Base-by-base conservation (phyloP, 148 eudicot genomes). In the Persicaria tinctoria region DNA sequence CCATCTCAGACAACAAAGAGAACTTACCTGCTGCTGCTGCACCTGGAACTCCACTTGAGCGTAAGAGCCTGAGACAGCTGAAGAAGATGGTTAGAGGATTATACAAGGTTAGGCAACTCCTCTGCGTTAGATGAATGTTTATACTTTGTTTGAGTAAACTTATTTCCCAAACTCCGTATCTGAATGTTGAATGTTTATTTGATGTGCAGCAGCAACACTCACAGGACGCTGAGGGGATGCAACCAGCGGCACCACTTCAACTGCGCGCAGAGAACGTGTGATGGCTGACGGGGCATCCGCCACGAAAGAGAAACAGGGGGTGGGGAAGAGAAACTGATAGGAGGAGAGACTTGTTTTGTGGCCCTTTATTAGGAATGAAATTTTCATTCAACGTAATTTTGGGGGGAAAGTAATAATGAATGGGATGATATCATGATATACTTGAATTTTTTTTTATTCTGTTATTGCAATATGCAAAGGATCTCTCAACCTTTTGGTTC, bases 41-140 rank as follows among this genome's bases (percentile, higher is more conserved):
- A 47, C 60, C 63, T 5, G 72, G 76, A 68, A 64, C 80, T 68
- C 27, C 76, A 1, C 0, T 79, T 20, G 62, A 76, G 8, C 46
- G 79, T 0, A 68, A 70, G 79, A 91, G 97, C 77, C 27, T 86
- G 46, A 82, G 88, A 60, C 77, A 77, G 85, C 87, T 91, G 11
- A 83, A 71, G 75, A 89, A 75, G 76, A 81, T 80, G 76, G 16
- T 83, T n/a, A 87, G 82, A 68, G 78, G 69, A 38, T 8, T n/a
- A n/a, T 5, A 38, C 4, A 60, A 60, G 68, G 68, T 60, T 60
- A 27, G 68, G 10, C 44, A 60, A 20, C 6, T 57, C 6, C 10
- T 23, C 11, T 27, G 1, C 68, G 27, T 23, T 23, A 23, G 1
- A 23, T 23, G 27, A 23, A 23, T 23, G 27, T 23, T 23, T 23